A percentile compares a stretch with the other conserved stretches of the same genome.
phyloP scores from a whole-genome alignment of 2,329 filamentous ascomycete species.

The Cordyceps pruinosa region DNA sequence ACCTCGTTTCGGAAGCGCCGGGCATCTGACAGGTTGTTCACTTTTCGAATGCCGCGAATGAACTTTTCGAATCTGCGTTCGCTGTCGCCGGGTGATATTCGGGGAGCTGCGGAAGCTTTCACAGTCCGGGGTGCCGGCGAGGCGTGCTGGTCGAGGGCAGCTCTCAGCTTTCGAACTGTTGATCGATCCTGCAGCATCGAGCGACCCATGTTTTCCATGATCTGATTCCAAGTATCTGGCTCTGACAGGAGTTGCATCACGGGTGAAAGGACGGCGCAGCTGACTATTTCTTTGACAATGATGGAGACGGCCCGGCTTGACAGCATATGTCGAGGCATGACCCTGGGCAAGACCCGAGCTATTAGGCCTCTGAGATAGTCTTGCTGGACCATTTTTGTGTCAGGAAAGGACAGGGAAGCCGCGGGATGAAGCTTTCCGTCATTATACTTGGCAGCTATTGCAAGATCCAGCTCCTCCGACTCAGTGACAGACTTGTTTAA shows the following conservation, averaged over 20 bases:
- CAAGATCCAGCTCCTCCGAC: slow-evolving; percentile 89
- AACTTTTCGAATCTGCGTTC: slow-evolving; percentile 94
- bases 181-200: slow-evolving; percentile 91
- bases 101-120: slow-evolving; percentile 65
- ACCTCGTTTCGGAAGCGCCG: slow-evolving; percentile 88
- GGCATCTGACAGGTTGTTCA: slow-evolving; percentile 87
- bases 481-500: slow-evolving; percentile 87
- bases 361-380: slow-evolving; percentile 77
- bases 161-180: slow-evolving; percentile 84
- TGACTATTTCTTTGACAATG: slow-evolving; percentile 81
- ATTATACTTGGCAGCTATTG: slow-evolving; percentile 89
- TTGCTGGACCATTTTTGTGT: slow-evolving; percentile 79
- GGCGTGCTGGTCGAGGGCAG: slow-evolving; percentile 88
- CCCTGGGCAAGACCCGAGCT: slow-evolving; percentile 61
- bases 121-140: slow-evolving; percentile 65
- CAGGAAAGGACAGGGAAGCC: slow-evolving; percentile 73
- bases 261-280: slow-evolving; percentile 83
- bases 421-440: slow-evolving; percentile 85
- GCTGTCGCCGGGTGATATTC: slow-evolving; percentile 72
- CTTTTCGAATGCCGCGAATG: slow-evolving; percentile 78
- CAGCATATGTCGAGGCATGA: slow-evolving; percentile 67
- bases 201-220: slow-evolving; percentile 83
- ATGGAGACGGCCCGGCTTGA: slow-evolving; percentile 75
- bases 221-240: slow-evolving; percentile 94
- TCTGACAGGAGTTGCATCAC: slow-evolving; percentile 75